Percentiles rank a stretch among this genome's conserved stretches.
Conservation (phyloP, 345 rosid genomes). For the Populus simonii region DNA sequence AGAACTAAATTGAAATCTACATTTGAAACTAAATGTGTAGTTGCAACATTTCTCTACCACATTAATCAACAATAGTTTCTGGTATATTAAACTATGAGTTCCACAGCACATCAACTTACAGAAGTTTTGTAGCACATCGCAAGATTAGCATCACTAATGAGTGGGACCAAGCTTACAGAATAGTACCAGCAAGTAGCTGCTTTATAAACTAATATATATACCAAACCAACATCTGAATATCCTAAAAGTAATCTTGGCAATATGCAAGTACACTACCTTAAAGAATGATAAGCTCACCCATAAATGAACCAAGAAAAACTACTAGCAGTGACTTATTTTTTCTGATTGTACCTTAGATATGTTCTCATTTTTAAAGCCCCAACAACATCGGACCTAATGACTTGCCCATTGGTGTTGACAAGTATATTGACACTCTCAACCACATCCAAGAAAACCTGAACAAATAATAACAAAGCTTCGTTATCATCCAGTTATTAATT, state of each 20-base stretch:
- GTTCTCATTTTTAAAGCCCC: constrained; percentile 99
- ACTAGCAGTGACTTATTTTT: too few species aligned
- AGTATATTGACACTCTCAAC: constrained; percentile 94
- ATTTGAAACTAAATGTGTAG: background rate
- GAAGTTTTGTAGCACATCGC: background rate
- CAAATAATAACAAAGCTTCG: constrained; percentile 13
- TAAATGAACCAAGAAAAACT: constrained; percentile 6
- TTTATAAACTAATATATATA: background rate
- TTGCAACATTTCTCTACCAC: background rate
- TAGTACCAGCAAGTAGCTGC: background rate
- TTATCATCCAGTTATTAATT: background rate
- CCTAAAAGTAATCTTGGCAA: background rate
- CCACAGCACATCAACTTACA: background rate
- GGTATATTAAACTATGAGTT: background rate
- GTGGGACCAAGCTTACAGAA: background rate
- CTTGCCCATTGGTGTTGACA: constrained; percentile 96
- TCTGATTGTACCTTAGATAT: constrained; percentile 57
- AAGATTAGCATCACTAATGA: background rate
- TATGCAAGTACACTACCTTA: background rate
- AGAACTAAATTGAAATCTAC: background rate
- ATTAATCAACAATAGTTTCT: background rate
- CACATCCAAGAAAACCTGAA: constrained; percentile 89
- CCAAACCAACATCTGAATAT: background rate
- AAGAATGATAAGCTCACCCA: background rate
- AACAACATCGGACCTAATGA: constrained; percentile 88